Evolutionary conservation across 129 eudicot genomes (phyloP).

Genomic region (Ambrosia trifida): DNA sequence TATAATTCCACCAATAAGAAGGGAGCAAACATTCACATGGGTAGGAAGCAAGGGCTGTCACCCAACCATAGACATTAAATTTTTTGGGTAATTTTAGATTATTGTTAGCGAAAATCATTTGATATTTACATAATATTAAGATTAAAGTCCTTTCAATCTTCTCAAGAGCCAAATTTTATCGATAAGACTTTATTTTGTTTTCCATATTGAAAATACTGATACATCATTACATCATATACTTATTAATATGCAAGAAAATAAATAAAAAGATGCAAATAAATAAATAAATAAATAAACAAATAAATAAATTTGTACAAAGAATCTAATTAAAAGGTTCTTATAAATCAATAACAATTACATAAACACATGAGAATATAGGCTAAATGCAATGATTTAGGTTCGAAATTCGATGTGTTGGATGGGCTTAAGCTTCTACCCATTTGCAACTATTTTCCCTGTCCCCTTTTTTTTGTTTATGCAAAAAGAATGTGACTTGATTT

Average conservation of each 20-base stretch:
- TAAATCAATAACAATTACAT: constrained; percentile 4
- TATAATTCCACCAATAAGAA: constrained; percentile 36
- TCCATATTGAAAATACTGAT: not conserved
- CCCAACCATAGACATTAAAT: constrained; percentile 43
- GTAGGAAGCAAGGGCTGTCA: constrained; percentile 39
- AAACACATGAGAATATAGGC: constrained; percentile 3
- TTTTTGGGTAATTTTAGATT: not conserved
- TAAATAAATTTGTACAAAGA: not conserved
- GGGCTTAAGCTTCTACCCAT: constrained; percentile 26
- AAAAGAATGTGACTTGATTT: constrained; percentile 23
- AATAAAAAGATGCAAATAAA: too few relatives aligned
- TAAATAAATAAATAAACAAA: not conserved
- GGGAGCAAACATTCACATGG: constrained; percentile 41
- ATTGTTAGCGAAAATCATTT: not conserved
- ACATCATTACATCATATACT: not conserved
- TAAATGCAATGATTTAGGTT: constrained; percentile 32
- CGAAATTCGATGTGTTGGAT: constrained; percentile 22
- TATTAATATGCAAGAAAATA: not conserved
- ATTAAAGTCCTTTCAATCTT: constrained; percentile 13
- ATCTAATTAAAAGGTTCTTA: not conserved
- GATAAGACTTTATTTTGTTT: not conserved
- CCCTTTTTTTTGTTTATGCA: constrained; percentile 12
- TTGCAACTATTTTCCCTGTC: constrained; percentile 27
- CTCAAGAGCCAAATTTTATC: constrained; percentile 9
- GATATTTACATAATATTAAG: not conserved